Evolutionary conservation across 305 asterid genomes (phyloP), one percentile per base, ranked within the genome.

Genomic region (Fraxinus platypoda): DNA sequence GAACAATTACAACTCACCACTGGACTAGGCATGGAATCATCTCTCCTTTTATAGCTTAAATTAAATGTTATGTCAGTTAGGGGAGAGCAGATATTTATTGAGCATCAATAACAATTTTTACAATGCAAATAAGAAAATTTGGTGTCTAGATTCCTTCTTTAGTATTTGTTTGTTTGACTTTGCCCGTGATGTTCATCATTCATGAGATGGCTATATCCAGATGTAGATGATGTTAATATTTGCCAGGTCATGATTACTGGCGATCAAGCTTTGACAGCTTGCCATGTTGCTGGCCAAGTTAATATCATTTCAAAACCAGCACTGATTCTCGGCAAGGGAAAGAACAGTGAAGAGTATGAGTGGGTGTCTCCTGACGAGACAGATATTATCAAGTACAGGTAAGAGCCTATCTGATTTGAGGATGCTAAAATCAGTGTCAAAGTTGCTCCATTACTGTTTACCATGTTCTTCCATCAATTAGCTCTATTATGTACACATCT

Each of bases 261-360:
- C 13, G 99, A 96, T 90, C 99, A 96, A 91, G 99, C 99, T 83
- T 89, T 96, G 91, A 96, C 99, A 71, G 99, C 99, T 83, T 96
- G 99, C 90, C 98, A 96, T 87, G 99, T 96, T 86, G 99, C 99
- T 80, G 87, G 90, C 85, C 98, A 93, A 94, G 98, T 96, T 83
- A 90, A 93, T 84, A 96, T 96, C 80, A 91, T 96, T 79, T 90
- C 98, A 74, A 94, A 94, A 87, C 97, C 98, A 2, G 91, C 94
- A 30, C 84, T 96, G 80, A 92, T 96, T 85, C 97, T 96, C 75
- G 89, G 91, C 80, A 91, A 70, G 72, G 88, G 88, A 52, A 91
- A 91, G 90, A 89, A 83, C 81, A 84, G 82, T 37, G 89, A 81
- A 77, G 90, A 83, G 78, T 94, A 90, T 80, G 94, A 92, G 86